These are phyloP conservation scores for Dothistroma pini DNA, from an alignment of 2,329 filamentous ascomycete species.

Conservation along the genomic window DNA sequence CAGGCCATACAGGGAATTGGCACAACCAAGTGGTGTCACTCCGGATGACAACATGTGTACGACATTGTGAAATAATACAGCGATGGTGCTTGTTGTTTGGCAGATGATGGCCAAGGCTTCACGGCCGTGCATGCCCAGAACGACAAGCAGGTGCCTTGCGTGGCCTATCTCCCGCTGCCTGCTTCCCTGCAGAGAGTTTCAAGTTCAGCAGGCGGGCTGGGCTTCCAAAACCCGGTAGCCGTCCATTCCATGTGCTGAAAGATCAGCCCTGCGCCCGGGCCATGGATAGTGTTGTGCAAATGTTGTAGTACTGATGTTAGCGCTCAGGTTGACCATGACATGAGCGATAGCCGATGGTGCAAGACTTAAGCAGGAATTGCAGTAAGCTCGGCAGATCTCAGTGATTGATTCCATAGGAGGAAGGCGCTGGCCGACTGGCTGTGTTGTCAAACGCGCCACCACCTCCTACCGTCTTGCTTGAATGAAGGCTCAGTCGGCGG, in stretches of 20 bases:
- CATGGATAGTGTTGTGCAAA: neutral
- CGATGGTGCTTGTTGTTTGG: neutral
- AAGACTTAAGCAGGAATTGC: no score
- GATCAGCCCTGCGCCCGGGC: neutral
- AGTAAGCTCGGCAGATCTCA: no score
- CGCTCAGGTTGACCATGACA: no score
- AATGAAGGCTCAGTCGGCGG: no score
- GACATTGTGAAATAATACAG: neutral
- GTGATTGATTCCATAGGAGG: no score
- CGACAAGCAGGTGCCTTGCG: neutral
- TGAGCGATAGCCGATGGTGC: no score
- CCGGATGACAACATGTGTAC: neutral
- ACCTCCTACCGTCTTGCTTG: no score
- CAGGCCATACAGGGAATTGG: no score
- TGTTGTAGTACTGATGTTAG: no score
- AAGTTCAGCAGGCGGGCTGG: neutral
- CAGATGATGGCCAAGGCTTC: neutral
- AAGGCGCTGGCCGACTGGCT: no score
- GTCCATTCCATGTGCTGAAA: neutral
- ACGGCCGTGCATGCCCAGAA: neutral
- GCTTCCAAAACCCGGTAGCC: neutral
- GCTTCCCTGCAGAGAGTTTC: neutral
- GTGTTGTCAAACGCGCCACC: no score
- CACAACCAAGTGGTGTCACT: neutral
- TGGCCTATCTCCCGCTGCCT: neutral